Evolutionary conservation across 805 yeast species (phyloP), one percentile per base, ranked within the genome.

Genomic region (Candida broadrunensis): DNA sequence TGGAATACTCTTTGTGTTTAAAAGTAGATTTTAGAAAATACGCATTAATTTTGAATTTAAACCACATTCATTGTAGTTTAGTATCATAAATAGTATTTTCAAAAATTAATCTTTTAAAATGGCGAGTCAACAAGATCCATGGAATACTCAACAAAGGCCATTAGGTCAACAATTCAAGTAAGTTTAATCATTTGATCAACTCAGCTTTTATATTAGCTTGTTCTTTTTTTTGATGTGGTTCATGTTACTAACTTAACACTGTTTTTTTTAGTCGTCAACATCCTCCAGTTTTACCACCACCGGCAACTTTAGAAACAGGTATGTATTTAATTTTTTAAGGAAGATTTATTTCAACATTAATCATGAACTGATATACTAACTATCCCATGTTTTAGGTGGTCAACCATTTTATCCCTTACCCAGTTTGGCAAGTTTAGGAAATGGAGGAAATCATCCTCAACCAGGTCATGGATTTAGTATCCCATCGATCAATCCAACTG

Each of bases 281-380:
- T 36, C 79, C 81, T 5, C 82, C 82, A 9, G 81, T 78, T 14
- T 65, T 78, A 45, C 83, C 83, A 5, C 82, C 83, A 11, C 83
- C 83, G 14, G 77, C 78, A 14, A 61, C 72, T 31, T 63, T 75
- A 46, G 80, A 75, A 51, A 63, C 74, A 41, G 75, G 78, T 70
- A 69, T 39, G 75, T 70, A 33, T 33, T 15, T 6, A 21, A 21
- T 21, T 21, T 7, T 21, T 7, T 21, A 21, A 21, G 24, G 24
- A 21, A 6, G 6, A 21, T 21, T 21, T 21, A 21, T 21, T 21
- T 21, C 9, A 21, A 21, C 24, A 7, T n/a, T n/a, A n/a, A n/a
- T n/a, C n/a, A n/a, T n/a, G n/a, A n/a, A 21, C 9, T 21, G 24
- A 21, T 21, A 21, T 21, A 7, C 6, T 7, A 6, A 21, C 9